Evolutionary conservation across 495 filamentous ascomycete species (phyloP).

Genomic region (Lentithecium fluviatile): DNA sequence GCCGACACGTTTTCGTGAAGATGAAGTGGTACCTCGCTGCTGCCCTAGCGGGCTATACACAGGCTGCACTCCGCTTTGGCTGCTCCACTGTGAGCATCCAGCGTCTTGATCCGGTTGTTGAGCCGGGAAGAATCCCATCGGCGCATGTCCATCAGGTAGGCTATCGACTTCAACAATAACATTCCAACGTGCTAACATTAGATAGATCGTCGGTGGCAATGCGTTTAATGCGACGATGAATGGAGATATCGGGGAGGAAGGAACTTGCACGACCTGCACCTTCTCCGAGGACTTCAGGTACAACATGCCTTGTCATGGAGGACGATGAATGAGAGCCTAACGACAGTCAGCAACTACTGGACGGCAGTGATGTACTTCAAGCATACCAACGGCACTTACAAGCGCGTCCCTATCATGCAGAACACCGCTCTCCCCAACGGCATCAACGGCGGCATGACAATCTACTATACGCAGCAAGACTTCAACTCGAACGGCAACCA

Average conservation of each 20-base stretch:
- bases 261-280: slow-evolving; percentile 45
- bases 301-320: neutral
- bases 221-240: slow-evolving; percentile 51
- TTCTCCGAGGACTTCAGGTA: slow-evolving; percentile 24
- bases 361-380: slow-evolving; percentile 54
- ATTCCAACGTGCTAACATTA: neutral
- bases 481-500: slow-evolving; percentile 49
- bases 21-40: slow-evolving; percentile 49
- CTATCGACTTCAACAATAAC: too few relatives aligned
- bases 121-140: slow-evolving; percentile 44
- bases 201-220: slow-evolving; percentile 49
- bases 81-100: slow-evolving; percentile 50
- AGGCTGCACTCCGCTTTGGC: slow-evolving; percentile 50
- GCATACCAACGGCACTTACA: slow-evolving; percentile 51
- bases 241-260: slow-evolving; percentile 48
- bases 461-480: slow-evolving; percentile 49
- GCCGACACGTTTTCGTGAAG: slow-evolving; percentile 10
- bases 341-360: slow-evolving; percentile 46
- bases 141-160: slow-evolving; percentile 47
- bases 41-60: slow-evolving; percentile 43
- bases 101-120: slow-evolving; percentile 49
- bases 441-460: slow-evolving; percentile 51
- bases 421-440: slow-evolving; percentile 48
- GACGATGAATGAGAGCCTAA: neutral
- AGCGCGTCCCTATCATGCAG: slow-evolving; percentile 46